Evolutionary conservation across 305 asterid genomes (phyloP), one percentile per base, ranked within the genome.

Genomic region (Coffea humblotiana): DNA sequence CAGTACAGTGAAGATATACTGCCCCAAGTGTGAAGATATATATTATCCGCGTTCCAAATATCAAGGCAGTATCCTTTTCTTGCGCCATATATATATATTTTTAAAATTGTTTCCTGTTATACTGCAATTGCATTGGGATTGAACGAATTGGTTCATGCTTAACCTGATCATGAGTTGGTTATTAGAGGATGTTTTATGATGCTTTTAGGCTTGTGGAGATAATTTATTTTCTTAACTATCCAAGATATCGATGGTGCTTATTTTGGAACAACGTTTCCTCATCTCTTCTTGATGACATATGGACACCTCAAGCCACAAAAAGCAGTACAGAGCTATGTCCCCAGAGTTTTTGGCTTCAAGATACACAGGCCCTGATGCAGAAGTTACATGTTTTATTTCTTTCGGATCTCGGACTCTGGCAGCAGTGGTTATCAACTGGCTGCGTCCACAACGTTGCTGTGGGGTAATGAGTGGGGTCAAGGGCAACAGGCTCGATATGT

Each of bases 251-350:
- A 92, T 78, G 97, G 97, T 61, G 91, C 97, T 40, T 94, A 91
- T 84, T 94, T 94, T 76, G 97, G 98, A 67, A 92, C 98, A 64
- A 91, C 98, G 47, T 94, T 93, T 85, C 96, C 97, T 8, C 97
- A 94, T 84, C 94, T 94, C 66, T 94, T 91, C 89, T 85, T 93
- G 92, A 94, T 94, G 98, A 90, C 97, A 5, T 90, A 94, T 74
- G 98, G 96, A 45, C 97, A 94, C 91, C 93, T 94, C 83, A 94
- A 93, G 89, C 96, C 97, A 73, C 98, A 90, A 88, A 94, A 91
- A 88, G 89, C 97, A 19, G 83, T 90, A 32, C 97, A 91, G 82
- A 90, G 80, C 85, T 94, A 94, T 77, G 89, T 91, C 27, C 97
- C 94, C 32, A 83, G 94, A 86, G 96, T 93, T 75, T 94, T 93